phyloP scores from a whole-genome alignment of 495 filamentous ascomycete species.

The Tuber melanosporum region DNA sequence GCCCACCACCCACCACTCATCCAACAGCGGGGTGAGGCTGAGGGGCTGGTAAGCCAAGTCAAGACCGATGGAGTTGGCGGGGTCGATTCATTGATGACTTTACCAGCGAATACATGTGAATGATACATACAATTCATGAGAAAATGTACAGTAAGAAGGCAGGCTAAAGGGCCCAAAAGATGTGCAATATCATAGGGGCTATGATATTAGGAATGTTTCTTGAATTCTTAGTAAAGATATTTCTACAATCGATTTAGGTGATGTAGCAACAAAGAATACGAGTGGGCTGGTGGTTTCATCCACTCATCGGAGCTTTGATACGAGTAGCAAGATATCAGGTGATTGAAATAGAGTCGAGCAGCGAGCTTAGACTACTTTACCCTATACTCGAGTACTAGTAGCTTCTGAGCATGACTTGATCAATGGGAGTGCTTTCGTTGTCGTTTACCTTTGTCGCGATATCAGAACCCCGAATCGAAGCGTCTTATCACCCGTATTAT shows the following conservation, averaged over 20 bases:
- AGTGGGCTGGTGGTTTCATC: neutral
- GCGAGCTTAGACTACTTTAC: neutral
- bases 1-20: neutral
- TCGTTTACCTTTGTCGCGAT: too few species aligned
- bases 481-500: too few species aligned
- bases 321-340: neutral
- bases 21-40: constrained; percentile 15
- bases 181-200: neutral
- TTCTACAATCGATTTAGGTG: too few species aligned
- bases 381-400: neutral
- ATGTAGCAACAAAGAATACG: neutral
- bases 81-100: neutral
- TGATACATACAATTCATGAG: neutral
- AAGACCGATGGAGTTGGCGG: neutral
- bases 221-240: too few species aligned
- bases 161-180: neutral
- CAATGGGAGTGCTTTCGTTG: too few species aligned
- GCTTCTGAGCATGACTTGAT: neutral
- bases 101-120: neutral
- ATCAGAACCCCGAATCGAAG: too few species aligned
- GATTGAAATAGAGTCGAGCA: neutral
- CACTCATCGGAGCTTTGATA: neutral
- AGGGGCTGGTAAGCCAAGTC: neutral
- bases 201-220: neutral
- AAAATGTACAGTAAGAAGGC: neutral